Evolutionary conservation across 768 basidiomycete species (phyloP).

Genomic region (Boletus patriciae): DNA sequence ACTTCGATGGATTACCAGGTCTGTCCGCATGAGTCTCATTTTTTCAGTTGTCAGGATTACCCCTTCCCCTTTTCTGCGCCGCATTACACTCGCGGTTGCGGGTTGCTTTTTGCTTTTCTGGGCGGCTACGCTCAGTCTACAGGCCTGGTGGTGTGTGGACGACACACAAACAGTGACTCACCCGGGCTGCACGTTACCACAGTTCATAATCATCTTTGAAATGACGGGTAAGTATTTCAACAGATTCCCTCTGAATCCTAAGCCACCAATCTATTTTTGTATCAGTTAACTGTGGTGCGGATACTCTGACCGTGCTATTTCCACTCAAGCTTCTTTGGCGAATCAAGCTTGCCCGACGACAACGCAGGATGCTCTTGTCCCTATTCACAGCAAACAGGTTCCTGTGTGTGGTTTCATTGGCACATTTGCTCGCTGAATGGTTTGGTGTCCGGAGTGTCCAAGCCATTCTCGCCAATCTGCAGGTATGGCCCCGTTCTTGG

Average conservation of each 20-base stretch:
- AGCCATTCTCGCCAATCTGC: neutral
- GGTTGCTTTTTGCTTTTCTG: neutral
- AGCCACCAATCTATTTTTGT: neutral
- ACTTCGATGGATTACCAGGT: slow-evolving; percentile 4
- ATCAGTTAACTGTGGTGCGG: slow-evolving; percentile 7
- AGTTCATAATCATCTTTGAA: slow-evolving; percentile 4
- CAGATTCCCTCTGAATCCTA: no score
- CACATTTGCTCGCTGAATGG: neutral
- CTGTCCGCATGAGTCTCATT: slow-evolving; percentile 21
- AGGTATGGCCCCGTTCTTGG: neutral
- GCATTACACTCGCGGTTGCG: neutral
- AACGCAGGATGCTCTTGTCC: slow-evolving; percentile 18
- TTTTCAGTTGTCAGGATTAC: slow-evolving; percentile 13
- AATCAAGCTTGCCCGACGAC: slow-evolving; percentile 13
- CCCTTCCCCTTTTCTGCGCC: neutral
- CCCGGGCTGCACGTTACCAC: neutral
- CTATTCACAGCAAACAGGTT: slow-evolving; percentile 13
- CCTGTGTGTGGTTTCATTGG: slow-evolving; percentile 4
- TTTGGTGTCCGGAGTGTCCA: neutral
- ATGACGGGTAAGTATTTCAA: slow-evolving; percentile 1
- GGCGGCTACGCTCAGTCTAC: slow-evolving; percentile 2
- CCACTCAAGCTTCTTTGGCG: slow-evolving; percentile 18
- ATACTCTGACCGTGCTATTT: neutral
- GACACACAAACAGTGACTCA: neutral
- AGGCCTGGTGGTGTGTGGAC: slow-evolving; percentile 10